These are phyloP conservation scores for Phyllostachys edulis DNA, from an alignment of 176 grass and related monocot genomes.

Conservation along the genomic window DNA sequence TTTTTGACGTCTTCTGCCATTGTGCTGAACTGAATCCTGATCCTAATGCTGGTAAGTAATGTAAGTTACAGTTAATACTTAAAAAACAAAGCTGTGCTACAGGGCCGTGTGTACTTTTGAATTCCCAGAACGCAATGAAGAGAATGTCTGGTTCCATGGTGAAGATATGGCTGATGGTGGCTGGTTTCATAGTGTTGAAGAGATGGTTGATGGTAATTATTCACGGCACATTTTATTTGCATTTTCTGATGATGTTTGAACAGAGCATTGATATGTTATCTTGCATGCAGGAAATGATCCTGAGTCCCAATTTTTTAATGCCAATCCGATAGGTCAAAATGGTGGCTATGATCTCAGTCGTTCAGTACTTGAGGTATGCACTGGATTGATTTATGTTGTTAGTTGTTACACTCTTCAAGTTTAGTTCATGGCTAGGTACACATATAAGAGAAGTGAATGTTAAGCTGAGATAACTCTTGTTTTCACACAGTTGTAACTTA, in stretches of 20 bases:
- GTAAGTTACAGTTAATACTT: not conserved
- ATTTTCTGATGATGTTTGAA: slow-evolving; percentile 7
- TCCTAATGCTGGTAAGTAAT: slow-evolving; percentile 72
- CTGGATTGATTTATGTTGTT: slow-evolving; percentile 1
- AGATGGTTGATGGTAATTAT: slow-evolving; percentile 58
- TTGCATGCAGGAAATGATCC: slow-evolving; percentile 48
- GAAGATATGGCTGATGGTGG: slow-evolving; percentile 43
- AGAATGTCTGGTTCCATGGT: slow-evolving; percentile 59
- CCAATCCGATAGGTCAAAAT: slow-evolving; percentile 74
- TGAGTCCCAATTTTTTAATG: slow-evolving; percentile 17
- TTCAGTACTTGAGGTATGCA: slow-evolving; percentile 62
- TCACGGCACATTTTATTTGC: not conserved
- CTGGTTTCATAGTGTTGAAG: slow-evolving; percentile 62
- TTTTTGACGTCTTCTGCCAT: slow-evolving; percentile 83
- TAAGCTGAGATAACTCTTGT: not conserved
- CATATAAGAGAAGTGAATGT: not conserved
- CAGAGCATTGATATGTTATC: slow-evolving; percentile 4
- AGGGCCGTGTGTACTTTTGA: slow-evolving; percentile 20
- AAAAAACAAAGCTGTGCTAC: not conserved
- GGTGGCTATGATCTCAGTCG: slow-evolving; percentile 52
- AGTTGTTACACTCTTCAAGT: not conserved
- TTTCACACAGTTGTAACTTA: not conserved
- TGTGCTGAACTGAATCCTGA: slow-evolving; percentile 96
- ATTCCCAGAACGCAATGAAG: slow-evolving; percentile 56
- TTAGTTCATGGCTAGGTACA: not conserved